Evolutionary conservation across 2,329 filamentous ascomycete species (phyloP).

Genomic region (Colletotrichum siamense): DNA sequence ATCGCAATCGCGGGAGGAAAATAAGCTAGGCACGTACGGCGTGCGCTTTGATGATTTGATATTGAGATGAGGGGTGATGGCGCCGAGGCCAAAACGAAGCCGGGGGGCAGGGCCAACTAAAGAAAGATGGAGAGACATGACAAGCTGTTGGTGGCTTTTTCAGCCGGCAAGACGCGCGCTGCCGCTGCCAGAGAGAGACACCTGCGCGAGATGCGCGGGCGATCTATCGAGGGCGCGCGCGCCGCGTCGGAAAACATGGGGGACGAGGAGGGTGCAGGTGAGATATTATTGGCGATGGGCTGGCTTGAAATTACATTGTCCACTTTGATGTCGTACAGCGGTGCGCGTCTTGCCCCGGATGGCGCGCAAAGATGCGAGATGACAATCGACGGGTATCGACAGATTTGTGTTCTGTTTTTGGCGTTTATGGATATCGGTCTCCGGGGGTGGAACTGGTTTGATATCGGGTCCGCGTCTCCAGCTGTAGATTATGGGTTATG

Average conservation of each 20-base stretch:
- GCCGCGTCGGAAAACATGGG: background rate
- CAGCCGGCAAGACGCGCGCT: background rate
- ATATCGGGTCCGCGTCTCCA: background rate
- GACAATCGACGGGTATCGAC: conserved; percentile 6
- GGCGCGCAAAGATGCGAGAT: conserved; percentile 1
- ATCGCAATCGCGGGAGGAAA: background rate
- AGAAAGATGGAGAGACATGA: background rate
- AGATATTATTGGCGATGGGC: background rate
- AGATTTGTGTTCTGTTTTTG: background rate
- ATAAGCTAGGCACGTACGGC: background rate
- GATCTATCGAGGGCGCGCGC: background rate
- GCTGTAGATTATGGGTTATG: background rate
- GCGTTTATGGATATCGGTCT: background rate
- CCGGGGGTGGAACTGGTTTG: background rate
- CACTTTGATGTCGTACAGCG: conserved; percentile 2
- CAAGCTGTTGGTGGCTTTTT: background rate
- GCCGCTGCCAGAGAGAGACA: background rate
- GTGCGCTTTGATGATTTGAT: background rate
- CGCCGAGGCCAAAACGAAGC: conserved; percentile 3
- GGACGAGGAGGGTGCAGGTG: background rate
- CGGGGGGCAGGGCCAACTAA: background rate
- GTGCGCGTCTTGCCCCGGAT: conserved; percentile 1
- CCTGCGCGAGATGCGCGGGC: background rate
- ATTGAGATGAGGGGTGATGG: conserved; percentile 1
- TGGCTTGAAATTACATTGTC: background rate